Percentiles rank a stretch among this genome's conserved stretches.
Conservation (phyloP, 139 green algal genomes). For the Ostreobium quekettii region DNA sequence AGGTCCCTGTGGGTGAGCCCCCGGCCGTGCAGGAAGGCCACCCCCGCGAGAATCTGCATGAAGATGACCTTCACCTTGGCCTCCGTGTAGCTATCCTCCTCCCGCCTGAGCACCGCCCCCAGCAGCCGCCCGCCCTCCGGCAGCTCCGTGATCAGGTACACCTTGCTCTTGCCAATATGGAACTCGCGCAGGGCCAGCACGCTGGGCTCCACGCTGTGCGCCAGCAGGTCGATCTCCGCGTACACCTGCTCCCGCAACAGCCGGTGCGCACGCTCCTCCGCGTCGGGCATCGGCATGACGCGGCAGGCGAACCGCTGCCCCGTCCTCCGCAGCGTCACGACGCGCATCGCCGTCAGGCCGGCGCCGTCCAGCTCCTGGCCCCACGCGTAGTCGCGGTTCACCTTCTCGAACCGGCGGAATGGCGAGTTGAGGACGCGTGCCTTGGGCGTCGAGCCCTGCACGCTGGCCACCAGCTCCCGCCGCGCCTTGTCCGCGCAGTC, state of each 20-base stretch:
- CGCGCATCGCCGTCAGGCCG: slow-evolving; percentile 74
- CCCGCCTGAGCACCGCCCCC: slow-evolving; percentile 63
- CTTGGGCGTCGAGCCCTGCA: too few relatives aligned
- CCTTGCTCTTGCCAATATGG: slow-evolving; percentile 25
- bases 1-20: slow-evolving; percentile 76
- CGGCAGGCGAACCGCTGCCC: slow-evolving; percentile 67
- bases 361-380: slow-evolving; percentile 65
- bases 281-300: slow-evolving; percentile 70
- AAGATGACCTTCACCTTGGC: slow-evolving; percentile 17
- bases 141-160: slow-evolving; percentile 84
- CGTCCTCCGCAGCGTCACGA: slow-evolving; percentile 48
- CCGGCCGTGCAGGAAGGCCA: slow-evolving; percentile 75
- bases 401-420: too few relatives aligned
- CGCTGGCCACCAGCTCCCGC: too few relatives aligned
- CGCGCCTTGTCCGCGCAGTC: too few relatives aligned
- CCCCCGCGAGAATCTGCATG: slow-evolving; percentile 62
- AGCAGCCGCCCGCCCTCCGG: slow-evolving; percentile 74
- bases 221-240: slow-evolving; percentile 85
- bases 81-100: slow-evolving; percentile 61
- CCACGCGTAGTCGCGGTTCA: slow-evolving; percentile 68
- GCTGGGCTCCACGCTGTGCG: slow-evolving; percentile 64
- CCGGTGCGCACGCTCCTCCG: slow-evolving; percentile 26
- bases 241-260: slow-evolving; percentile 78
- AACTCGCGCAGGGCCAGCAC: slow-evolving; percentile 56
- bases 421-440: too few relatives aligned